Evolutionary conservation across 371 early-diverging fungal species (phyloP).

Genomic region (Syncephalis fuscata): DNA sequence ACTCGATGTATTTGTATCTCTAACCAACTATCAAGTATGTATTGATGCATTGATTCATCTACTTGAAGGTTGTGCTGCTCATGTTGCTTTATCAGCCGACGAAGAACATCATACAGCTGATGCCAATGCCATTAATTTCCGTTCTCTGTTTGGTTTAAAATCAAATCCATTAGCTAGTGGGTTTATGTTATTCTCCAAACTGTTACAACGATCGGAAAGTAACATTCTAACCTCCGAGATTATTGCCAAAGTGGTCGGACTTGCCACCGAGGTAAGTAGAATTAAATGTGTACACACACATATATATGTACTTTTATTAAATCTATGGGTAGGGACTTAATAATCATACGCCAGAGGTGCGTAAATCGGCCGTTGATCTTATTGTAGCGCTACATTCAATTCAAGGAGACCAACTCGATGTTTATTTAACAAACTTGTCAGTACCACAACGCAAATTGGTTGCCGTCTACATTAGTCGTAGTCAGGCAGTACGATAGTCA

Average conservation of each 20-base stretch:
- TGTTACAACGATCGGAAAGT: constrained; percentile 5
- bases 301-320: neutral
- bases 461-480: no score
- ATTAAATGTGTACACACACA: neutral
- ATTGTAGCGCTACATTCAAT: constrained; percentile 5
- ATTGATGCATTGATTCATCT: no score
- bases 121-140: no score
- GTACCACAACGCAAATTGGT: no score
- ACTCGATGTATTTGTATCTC: neutral
- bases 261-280: constrained; percentile 3
- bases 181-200: constrained; percentile 4
- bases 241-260: constrained; percentile 4
- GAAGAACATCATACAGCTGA: no score
- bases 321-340: constrained; percentile 4
- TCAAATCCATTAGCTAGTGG: constrained; percentile 2
- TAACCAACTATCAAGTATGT: neutral
- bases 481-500: no score
- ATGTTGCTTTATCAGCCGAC: no score
- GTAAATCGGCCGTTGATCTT: constrained; percentile 7
- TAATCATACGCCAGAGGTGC: constrained; percentile 5
- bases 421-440: no score
- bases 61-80: no score
- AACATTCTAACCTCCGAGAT: constrained; percentile 3
- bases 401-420: constrained; percentile 1
- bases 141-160: no score